Evolutionary conservation across 768 basidiomycete genomes (phyloP).

Genomic region (Rhizopogon roseolus): DNA sequence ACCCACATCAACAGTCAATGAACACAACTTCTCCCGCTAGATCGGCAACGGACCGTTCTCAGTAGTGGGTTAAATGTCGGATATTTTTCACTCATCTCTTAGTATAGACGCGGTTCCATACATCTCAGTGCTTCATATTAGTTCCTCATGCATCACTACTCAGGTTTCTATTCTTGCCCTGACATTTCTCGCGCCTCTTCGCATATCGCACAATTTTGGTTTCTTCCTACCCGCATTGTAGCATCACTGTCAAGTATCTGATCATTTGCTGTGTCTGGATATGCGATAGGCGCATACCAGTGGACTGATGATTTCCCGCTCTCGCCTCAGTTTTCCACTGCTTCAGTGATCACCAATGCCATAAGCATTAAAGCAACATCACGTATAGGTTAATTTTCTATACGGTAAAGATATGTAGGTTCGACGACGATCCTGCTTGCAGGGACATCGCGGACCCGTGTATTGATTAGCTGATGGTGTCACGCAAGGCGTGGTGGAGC

Average conservation of each 20-base stretch:
- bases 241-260: background rate
- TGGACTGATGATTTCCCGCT: background rate
- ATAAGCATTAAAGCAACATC: too few species aligned
- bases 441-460: too few species aligned
- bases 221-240: background rate
- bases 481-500: background rate
- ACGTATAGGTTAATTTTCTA: background rate
- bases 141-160: background rate
- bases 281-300: background rate
- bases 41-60: slow-evolving; percentile 17
- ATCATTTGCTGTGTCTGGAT: background rate
- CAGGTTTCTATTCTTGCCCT: background rate
- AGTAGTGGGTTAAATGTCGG: slow-evolving; percentile 12
- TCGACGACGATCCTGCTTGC: background rate
- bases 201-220: background rate
- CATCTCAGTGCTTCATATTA: too few species aligned
- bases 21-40: slow-evolving; percentile 23
- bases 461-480: background rate
- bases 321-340: too few species aligned
- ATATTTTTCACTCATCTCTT: background rate
- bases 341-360: background rate
- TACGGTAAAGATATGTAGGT: background rate
- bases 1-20: slow-evolving; percentile 20
- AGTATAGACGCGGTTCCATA: background rate
- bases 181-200: background rate